Percentiles rank a stretch among this genome's conserved stretches.
These are phyloP conservation scores for Claviceps arundinis DNA, from an alignment of 2,329 filamentous ascomycete species.

Conservation along the genomic window DNA sequence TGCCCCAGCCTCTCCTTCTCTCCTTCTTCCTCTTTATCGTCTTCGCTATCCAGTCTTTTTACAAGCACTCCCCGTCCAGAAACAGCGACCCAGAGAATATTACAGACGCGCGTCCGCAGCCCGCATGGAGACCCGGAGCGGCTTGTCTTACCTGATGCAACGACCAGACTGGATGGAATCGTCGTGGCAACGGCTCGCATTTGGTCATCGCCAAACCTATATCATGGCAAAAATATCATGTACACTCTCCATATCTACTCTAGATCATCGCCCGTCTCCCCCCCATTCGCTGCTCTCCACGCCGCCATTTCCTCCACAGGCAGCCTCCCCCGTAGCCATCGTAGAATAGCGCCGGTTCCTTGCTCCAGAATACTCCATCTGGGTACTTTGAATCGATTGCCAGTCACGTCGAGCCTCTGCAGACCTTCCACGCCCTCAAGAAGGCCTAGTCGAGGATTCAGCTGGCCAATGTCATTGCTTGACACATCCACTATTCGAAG, in stretches of 20 bases:
- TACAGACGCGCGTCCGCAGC: no score
- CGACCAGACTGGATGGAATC: no score
- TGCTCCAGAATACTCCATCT: conserved; percentile 72
- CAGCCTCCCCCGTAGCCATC: conserved; percentile 68
- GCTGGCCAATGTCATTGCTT: conserved; percentile 72
- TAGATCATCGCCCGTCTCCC: conserved; percentile 17
- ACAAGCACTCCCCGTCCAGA: no score
- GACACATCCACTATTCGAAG: conserved; percentile 64
- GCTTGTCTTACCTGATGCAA: no score
- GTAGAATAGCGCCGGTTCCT: conserved; percentile 72
- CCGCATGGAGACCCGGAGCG: no score
- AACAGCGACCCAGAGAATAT: no score
- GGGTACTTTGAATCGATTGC: conserved; percentile 81
- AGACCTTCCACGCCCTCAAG: conserved; percentile 48
- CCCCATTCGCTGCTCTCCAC: conserved; percentile 37
- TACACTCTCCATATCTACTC: not conserved
- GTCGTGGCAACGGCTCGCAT: no score
- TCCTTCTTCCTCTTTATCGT: no score
- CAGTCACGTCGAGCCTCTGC: conserved; percentile 61
- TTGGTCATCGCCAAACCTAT: not conserved
- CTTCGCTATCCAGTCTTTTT: no score
- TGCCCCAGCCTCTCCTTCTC: no score
- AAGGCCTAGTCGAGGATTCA: conserved; percentile 71
- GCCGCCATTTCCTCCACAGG: conserved; percentile 45
- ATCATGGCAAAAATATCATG: not conserved